Base-by-base conservation (phyloP, 805 yeast species). In the Candida sanyiensis region DNA sequence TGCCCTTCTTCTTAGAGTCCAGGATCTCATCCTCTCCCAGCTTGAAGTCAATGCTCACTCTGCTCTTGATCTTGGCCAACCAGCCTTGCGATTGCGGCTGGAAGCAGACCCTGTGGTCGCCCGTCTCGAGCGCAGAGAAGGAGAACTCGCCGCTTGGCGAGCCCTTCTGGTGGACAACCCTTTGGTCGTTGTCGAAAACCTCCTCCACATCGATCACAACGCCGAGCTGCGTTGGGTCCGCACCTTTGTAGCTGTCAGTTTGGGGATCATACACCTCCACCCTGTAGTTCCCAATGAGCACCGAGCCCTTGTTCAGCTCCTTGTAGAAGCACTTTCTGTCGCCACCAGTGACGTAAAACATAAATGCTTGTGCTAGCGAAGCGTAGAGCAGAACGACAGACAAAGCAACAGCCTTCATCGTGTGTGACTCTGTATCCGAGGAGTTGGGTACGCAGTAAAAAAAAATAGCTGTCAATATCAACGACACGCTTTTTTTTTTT, bases 41-140 rank as follows among this genome's bases (percentile, higher is more conserved):
- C n/a, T 75, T 82, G 43, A 86, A 67, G 56, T 85, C 95, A 39
- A 88, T 68, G 56, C 77, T 76, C 35, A 90, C 70, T 58, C 93
- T 75, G 50, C 86, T 81, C 45, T 63, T 65, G 45, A 66, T 54
- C 16, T 66, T 59, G n/a, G 43, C 43, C 21, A 39, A 31, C 37
- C 66, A 64, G 30, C 63, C 64, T 3, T 66, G 54, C 43, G 65
- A 70, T 35, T 56, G 54, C 29, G 78, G 78, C 31, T 77, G 78
- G 59, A 88, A 65, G 63, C 97, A 88, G 50, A 89, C 71, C 51
- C 72, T 71, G 68, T 88, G 96, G 58, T 84, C 94, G 28, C 96
- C 96, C n/a, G 81, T 67, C 39, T 83, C 95, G 33, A 77, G 64
- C 1, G 96, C 83, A 10, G 89, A 81, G 67, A 85, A 88, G 25